Percentiles rank a stretch among this genome's conserved stretches.
These are phyloP conservation scores for Biscutella laevigata DNA, from an alignment of 441 rosid genomes.

Conservation along the genomic window DNA sequence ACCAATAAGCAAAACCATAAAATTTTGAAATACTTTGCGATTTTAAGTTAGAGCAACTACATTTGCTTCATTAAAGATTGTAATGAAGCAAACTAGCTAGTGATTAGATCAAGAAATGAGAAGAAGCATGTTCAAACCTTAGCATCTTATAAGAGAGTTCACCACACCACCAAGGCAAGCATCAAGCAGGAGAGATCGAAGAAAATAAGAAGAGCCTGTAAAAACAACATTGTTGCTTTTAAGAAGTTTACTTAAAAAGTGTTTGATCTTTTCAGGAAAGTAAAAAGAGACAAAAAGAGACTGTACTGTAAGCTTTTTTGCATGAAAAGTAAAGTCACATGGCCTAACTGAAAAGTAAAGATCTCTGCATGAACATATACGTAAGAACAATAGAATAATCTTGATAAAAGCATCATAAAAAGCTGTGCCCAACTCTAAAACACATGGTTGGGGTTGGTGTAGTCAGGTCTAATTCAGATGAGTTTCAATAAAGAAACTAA, in stretches of 20 bases:
- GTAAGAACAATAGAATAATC: slow-evolving; percentile 27
- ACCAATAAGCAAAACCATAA: slow-evolving; percentile 6
- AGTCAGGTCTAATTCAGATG: slow-evolving; percentile 29
- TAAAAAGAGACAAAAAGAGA: slow-evolving; percentile 27
- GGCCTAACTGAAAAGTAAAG: slow-evolving; percentile 26
- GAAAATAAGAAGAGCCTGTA: slow-evolving; percentile 21
- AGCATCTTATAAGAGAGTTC: slow-evolving; percentile 1
- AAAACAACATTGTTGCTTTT: slow-evolving; percentile 26
- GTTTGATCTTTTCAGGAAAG: slow-evolving; percentile 24
- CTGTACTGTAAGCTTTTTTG: slow-evolving; percentile 24
- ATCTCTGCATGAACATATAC: slow-evolving; percentile 34
- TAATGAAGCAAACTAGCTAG: not conserved
- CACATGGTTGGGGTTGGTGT: slow-evolving; percentile 38
- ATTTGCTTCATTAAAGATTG: slow-evolving; percentile 5
- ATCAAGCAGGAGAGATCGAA: slow-evolving; percentile 22
- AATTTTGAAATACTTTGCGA: not conserved
- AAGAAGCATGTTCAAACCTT: slow-evolving; percentile 10
- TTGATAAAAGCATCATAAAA: slow-evolving; percentile 28
- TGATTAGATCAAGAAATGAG: slow-evolving; percentile 3
- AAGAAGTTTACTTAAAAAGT: slow-evolving; percentile 27
- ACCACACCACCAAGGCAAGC: slow-evolving; percentile 11
- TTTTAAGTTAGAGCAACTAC: slow-evolving; percentile 2
- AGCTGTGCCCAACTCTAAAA: slow-evolving; percentile 27
- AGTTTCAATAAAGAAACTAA: slow-evolving; percentile 26
- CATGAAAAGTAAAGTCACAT: slow-evolving; percentile 34